These are phyloP conservation scores for Nannizziopsis arthrosporioides DNA, from an alignment of 2,329 filamentous ascomycete species.

Conservation along the genomic window DNA sequence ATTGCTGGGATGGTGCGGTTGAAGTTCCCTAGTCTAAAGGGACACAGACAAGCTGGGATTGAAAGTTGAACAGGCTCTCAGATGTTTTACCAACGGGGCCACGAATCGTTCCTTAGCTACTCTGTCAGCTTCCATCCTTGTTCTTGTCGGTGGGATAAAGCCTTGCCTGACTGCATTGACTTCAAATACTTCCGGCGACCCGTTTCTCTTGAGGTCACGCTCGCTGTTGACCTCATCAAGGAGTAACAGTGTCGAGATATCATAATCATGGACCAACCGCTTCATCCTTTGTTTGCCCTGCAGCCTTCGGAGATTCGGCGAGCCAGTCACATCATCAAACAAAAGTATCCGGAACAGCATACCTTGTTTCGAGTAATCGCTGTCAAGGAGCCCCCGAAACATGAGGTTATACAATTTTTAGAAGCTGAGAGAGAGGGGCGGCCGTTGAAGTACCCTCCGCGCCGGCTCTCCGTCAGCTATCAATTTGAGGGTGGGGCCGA, in stretches of 20 bases:
- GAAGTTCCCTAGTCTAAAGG: neutral
- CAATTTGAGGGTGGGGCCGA: conserved; percentile 4
- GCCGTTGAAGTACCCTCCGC: neutral
- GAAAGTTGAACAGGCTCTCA: conserved; percentile 2
- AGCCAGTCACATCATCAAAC: conserved; percentile 2
- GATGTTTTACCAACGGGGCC: too few relatives aligned
- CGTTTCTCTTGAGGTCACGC: too few relatives aligned
- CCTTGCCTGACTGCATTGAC: too few relatives aligned
- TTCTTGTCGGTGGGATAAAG: too few relatives aligned
- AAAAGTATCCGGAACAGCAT: neutral
- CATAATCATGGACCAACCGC: neutral
- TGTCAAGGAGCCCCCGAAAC: conserved; percentile 2
- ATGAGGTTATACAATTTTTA: conserved; percentile 2
- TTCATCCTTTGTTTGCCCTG: conserved; percentile 1
- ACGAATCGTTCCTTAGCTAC: too few relatives aligned
- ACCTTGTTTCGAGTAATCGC: conserved; percentile 1
- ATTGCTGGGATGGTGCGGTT: too few relatives aligned
- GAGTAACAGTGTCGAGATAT: too few relatives aligned
- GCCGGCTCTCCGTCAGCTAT: conserved; percentile 3
- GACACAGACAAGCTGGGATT: neutral
- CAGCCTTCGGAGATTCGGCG: conserved; percentile 4
- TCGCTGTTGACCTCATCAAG: too few relatives aligned
- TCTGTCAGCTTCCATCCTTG: too few relatives aligned
- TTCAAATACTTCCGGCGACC: too few relatives aligned
- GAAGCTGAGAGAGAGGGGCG: conserved; percentile 3